Base-by-base conservation (phyloP, 78 protist genomes). In the Chrysochromulina parva region DNA sequence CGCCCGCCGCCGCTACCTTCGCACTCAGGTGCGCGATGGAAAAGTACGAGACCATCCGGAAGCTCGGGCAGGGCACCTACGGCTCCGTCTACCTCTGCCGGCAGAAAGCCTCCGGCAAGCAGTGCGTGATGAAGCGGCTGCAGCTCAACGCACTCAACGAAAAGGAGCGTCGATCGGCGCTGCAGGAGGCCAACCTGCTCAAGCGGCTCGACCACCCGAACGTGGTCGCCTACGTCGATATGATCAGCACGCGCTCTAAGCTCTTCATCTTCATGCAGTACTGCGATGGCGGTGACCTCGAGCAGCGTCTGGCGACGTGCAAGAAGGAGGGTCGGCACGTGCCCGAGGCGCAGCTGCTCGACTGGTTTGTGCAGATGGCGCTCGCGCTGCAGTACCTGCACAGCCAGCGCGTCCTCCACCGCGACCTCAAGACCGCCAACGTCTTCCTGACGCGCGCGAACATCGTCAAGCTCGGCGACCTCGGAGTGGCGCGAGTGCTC, bases 281-380 rank as follows among this genome's bases (percentile, higher is more conserved):
- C 86, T 78, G 86, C 47, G 86, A 78, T n/a, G 86, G 86, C 38
- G 86, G 86, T 48, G 86, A 78, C 86, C 60, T 78, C 62, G 86
- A 78, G 58, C 62, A 20, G 48, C 24, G 60, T 10, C 86, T 78
- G 38, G 5, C 3, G 53, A 0, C 1, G 55, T 3, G 19, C 9
- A 22, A 14, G 28, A 3, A 26, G 20, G 86, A 52, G 16, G 19
- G 47, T 9, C 52, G 0, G 16, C 4, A 2, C n/a, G 20, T 78
- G 62, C 57, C 57, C 20, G 62, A 78, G 38, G 6, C 58, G 62
- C 59, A 16, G n/a, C 38, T 78, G 24, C 86, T 78, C 62, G 86
- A 78, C 62, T 78, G 86, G 86, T 53, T 26, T 3, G 59, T 53
- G 55, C 86, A 78, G 86, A 78, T 78, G 86, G 28, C 86, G 86